Evolutionary conservation across 192 early-diverging fungal species (phyloP), one percentile per base, ranked within the genome.

Genomic region (Mortierella alpina): DNA sequence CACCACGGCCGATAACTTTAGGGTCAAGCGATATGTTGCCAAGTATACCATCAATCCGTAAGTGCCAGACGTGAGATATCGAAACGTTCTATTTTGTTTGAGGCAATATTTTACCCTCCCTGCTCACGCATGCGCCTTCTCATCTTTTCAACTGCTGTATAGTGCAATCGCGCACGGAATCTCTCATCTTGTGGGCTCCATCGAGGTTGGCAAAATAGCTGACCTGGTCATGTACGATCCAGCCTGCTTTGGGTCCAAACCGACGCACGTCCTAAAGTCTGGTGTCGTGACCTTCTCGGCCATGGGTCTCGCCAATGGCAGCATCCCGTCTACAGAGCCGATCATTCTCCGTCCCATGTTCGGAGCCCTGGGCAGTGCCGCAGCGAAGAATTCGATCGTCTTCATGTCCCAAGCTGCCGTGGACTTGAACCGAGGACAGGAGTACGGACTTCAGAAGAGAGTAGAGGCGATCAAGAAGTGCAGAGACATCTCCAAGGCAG

Each of bases 11-110:
- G 96, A 99, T 70, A 98, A 98, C 78, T 95, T 93, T 84, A 83
- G 95, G 22, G 94, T 95, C 73, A 89, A 89, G 73, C 88, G 97
- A 15, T 99, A 98, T 73, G 89, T 99, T 74, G 94, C 97, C 22
- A 99, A 99, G 83, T 99, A 99, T 82, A 98, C 97, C 2, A 95
- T 99, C 82, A 99, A 99, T 79, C 95, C 96, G 86, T 95, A 88
- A 88, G 92, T 82, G n/a, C n/a, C n/a, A n/a, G n/a, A n/a, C n/a
- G n/a, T 49, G 8, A 7, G 12, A 50, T 39, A 7, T 40, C 2
- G 15, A 18, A 20, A 63, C 45, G 9, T 20, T 40, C 41, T 59
- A 6, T 56, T 1, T 47, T 11, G 48, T 20, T 65, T 13, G 18
- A 22, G 1, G 0, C 15, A 53, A 48, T 1, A 44, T 14, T 61